These are phyloP conservation scores for Fraxinus angustifolia DNA, from an alignment of 305 asterid genomes.

Conservation along the genomic window DNA sequence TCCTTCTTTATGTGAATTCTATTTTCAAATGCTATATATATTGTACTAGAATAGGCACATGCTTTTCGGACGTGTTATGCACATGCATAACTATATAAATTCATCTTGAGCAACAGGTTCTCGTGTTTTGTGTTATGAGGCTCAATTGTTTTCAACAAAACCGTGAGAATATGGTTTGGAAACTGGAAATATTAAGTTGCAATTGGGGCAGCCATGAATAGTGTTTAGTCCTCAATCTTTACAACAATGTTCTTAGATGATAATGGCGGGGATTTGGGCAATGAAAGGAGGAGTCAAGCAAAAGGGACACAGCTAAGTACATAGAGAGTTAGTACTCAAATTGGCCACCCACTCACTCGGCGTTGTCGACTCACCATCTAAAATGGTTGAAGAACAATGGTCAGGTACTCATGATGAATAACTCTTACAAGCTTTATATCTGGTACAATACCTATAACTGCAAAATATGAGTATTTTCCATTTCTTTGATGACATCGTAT, in stretches of 20 bases:
- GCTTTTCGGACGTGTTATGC: not conserved
- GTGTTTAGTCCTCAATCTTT: too few species aligned
- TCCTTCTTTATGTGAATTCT: not conserved
- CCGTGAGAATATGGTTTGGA: not conserved
- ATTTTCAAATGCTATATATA: not conserved
- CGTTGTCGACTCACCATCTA: slow-evolving; percentile 49
- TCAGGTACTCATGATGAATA: slow-evolving; percentile 49
- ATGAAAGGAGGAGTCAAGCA: slow-evolving; percentile 40
- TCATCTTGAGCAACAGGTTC: not conserved
- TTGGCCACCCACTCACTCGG: slow-evolving; percentile 51
- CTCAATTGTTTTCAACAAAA: not conserved
- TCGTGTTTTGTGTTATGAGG: not conserved
- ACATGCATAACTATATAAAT: not conserved
- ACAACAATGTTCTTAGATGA: slow-evolving; percentile 46
- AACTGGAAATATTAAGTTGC: too few species aligned
- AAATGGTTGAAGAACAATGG: slow-evolving; percentile 56
- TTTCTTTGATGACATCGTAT: not conserved
- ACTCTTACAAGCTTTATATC: slow-evolving; percentile 68
- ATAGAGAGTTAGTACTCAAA: slow-evolving; percentile 45
- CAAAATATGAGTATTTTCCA: slow-evolving; percentile 18
- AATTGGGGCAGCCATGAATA: too few species aligned
- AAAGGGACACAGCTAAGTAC: slow-evolving; percentile 14
- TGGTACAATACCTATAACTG: slow-evolving; percentile 19
- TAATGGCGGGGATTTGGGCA: slow-evolving; percentile 55
- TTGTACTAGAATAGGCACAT: not conserved